A percentile compares a stretch with the other conserved stretches of the same genome.
Evolutionary conservation across 805 yeast genomes (phyloP).

Genomic region (Pichia membranifaciens): DNA sequence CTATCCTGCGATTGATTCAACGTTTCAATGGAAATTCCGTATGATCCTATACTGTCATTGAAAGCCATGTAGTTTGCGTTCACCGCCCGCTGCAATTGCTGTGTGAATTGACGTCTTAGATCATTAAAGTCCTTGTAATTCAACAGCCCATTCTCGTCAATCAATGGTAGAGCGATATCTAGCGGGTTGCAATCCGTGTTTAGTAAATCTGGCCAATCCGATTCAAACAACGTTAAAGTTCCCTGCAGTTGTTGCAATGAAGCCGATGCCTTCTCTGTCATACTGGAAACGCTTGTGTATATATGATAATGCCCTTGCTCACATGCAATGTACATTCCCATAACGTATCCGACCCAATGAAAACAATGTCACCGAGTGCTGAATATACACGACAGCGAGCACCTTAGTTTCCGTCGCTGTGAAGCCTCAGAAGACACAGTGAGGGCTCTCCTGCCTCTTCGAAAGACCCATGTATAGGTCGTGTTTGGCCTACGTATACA

Average conservation of each 20-base stretch:
- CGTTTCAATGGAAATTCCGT: conserved; percentile 60
- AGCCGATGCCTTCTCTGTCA: not conserved
- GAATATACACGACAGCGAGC: no score
- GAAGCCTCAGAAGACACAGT: no score
- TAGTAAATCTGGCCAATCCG: conserved; percentile 36
- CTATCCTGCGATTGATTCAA: conserved; percentile 56
- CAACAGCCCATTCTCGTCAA: conserved; percentile 84
- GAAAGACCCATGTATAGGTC: no score
- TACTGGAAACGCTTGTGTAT: not conserved
- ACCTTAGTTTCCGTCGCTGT: no score
- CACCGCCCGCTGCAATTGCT: conserved; percentile 61
- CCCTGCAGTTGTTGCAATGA: conserved; percentile 7
- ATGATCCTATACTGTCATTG: conserved; percentile 80
- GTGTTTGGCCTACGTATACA: no score
- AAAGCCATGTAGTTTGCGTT: conserved; percentile 79
- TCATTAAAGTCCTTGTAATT: conserved; percentile 60
- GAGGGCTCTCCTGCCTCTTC: no score
- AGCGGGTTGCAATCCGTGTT: conserved; percentile 67
- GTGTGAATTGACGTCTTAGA: conserved; percentile 51
- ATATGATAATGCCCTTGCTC: no score
- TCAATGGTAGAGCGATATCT: conserved; percentile 73
- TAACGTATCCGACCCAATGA: no score
- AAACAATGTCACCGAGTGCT: no score
- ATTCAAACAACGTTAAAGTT: conserved; percentile 9
- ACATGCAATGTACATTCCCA: no score